Base-by-base conservation (phyloP, 768 basidiomycete species). In the Lepiota venenata region DNA sequence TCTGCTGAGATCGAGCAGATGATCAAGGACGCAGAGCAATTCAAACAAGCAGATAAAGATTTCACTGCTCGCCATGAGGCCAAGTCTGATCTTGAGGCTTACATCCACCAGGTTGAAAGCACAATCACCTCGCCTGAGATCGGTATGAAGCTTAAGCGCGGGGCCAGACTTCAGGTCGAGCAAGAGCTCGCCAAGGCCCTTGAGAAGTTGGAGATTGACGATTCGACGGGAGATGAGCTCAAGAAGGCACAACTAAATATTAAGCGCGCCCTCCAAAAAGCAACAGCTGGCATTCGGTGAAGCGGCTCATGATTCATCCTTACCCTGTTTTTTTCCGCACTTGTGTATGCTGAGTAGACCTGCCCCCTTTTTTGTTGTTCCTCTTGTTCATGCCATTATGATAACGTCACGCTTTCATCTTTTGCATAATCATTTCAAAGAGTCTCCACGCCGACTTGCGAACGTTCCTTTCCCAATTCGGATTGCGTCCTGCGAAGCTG, bases 21-120 rank as follows among this genome's bases (percentile, higher is more conserved):
- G 97, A 97, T 98, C 81, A 94, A 95, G 81, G 96, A 98, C 68
- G 93, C 97, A 50, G 96, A 98, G 73, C 92, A 94, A 72, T 97
- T 83, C 84, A 95, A 94, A 81, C 83, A 85, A 69, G 92, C 89
- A 22, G 91, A 93, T 82, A 97, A 94, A 79, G 97, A 98, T 71
- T 98, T 96, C 84, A 91, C 93, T 59, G 88, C 95, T 52, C 91
- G 91, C 61, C 97, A 99, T 70, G 95, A 98, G 75, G 94, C 97
- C 59, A 97, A 95, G 74, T 91, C 94, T 45, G 95, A 98, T 73
- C 88, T 98, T 58, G 97, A 99, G 79, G 86, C 93, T 36, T 98
- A 98, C 78, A 82, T 99, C 66, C 93, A 96, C 79, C 91, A 93
- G 71, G 93, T 98, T 65, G 94, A 97, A 82, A 80, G 82, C 69